A percentile compares a stretch with the other conserved stretches of the same genome.
phyloP scores from a whole-genome alignment of 768 basidiomycete genomes.

The Pisolithus microcarpus region DNA sequence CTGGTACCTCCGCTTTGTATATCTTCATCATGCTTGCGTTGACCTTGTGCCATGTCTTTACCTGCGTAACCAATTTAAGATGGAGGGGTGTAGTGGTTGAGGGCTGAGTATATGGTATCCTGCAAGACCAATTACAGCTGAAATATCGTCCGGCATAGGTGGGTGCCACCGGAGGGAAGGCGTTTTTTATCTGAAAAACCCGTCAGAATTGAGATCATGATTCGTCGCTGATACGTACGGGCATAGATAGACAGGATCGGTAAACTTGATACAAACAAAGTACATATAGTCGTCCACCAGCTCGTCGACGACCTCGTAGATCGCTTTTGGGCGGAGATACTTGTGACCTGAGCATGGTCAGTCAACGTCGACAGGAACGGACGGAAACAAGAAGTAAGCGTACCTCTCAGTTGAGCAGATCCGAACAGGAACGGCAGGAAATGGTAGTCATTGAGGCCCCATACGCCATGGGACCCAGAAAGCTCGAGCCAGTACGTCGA shows the following conservation, averaged over 20 bases:
- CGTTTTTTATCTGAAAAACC: constrained; percentile 63
- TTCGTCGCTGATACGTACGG: no score
- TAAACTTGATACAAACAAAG: constrained; percentile 61
- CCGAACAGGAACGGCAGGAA: constrained; percentile 91
- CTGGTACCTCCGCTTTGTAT: constrained; percentile 92
- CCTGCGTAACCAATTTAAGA: constrained; percentile 27
- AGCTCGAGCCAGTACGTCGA: constrained; percentile 97
- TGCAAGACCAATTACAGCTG: constrained; percentile 57
- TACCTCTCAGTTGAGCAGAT: constrained; percentile 66
- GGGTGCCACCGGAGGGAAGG: constrained; percentile 97
- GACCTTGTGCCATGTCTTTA: constrained; percentile 94
- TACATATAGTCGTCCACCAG: constrained; percentile 94
- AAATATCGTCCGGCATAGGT: constrained; percentile 98
- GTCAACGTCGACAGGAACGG: neutral
- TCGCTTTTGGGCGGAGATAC: constrained; percentile 84
- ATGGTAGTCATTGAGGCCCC: constrained; percentile 96
- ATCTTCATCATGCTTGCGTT: constrained; percentile 95
- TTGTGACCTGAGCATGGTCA: constrained; percentile 56
- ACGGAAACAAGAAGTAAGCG: constrained; percentile 2
- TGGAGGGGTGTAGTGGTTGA: neutral
- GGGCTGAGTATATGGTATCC: neutral
- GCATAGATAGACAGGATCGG: no score
- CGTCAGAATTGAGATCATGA: neutral
- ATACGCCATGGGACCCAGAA: constrained; percentile 98
- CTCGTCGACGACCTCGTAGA: constrained; percentile 89